Base-by-base conservation (phyloP, 805 yeast species). In the Saturnispora galanensis region DNA sequence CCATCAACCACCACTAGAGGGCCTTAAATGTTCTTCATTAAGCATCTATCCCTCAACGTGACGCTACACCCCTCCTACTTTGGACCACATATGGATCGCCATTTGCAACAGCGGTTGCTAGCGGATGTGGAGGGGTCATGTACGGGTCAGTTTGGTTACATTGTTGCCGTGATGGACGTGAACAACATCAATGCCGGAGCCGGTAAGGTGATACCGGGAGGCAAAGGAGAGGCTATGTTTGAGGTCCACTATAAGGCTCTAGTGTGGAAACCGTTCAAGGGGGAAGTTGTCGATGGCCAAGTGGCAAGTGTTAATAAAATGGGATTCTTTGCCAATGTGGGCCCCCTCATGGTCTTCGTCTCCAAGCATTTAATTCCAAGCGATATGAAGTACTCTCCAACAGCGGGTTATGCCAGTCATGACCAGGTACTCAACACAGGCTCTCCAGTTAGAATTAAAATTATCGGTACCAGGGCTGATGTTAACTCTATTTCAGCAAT, bases 41-140 rank as follows among this genome's bases (percentile, higher is more conserved):
- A 93, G 67, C 97, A 93, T 67, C 77, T 93, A 53, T 83, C 97
- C 52, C 74, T 93, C 48, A 87, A 85, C 62, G 73, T 93, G 55
- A 89, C 97, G 38, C 80, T 93, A 46, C 98, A 90, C 65, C 99
- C 99, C 43, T 88, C 97, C 31, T 93, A 81, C 65, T 90, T 89
- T 60, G 98, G 98, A 1, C 96, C 97, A 3, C 94, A 89, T 55
- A 93, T 93, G 97, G 88, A 84, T 65, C 94, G 87, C 60, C 90
- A 80, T 59, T 71, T 93, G 54, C 79, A 94, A 60, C 85, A 88
- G 59, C 89, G 90, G 64, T 73, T 93, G 50, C 73, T 93, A 47
- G 88, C 86, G 52, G 98, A 93, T 60, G 98, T 93, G 36, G 98
- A 93, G 67, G 98, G 98, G 21, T 88, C 97, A 1, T 93, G 97